phyloP scores from a whole-genome alignment of 371 early-diverging fungal species.

The Mortierella sp. region DNA sequence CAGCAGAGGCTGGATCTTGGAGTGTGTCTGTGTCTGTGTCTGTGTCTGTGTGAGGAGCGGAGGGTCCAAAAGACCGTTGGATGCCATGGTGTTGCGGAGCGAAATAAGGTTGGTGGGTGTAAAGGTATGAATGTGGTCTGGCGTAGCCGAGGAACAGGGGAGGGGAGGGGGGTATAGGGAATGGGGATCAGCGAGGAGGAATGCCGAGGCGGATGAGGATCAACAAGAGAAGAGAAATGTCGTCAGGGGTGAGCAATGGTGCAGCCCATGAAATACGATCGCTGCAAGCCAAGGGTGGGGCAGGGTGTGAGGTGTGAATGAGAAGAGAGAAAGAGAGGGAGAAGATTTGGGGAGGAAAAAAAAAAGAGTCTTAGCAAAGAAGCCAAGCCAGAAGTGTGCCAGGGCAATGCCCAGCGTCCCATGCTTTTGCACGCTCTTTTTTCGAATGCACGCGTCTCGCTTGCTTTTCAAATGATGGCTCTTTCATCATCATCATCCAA shows the following conservation, averaged over 20 bases:
- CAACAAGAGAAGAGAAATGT: not conserved
- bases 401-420: too few species aligned
- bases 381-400: not conserved
- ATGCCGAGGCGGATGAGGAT: not conserved
- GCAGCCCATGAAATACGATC: not conserved
- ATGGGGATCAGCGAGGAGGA: not conserved
- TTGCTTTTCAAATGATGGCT: not conserved
- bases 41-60: not conserved
- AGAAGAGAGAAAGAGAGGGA: not conserved
- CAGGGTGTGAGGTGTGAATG: not conserved
- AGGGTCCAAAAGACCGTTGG: constrained; percentile 2
- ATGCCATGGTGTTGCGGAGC: constrained; percentile 1
- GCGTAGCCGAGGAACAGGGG: not conserved
- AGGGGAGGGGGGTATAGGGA: not conserved
- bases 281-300: not conserved
- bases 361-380: not conserved
- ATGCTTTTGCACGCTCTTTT: too few species aligned
- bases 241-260: not conserved
- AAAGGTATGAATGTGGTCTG: constrained; percentile 53
- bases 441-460: too few species aligned
- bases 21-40: not conserved
- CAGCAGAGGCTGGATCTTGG: not conserved
- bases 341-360: not conserved
- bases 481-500: too few species aligned
- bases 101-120: too few species aligned